Conservation (phyloP, 768 basidiomycete species). For the Tephrocybe rancida region DNA sequence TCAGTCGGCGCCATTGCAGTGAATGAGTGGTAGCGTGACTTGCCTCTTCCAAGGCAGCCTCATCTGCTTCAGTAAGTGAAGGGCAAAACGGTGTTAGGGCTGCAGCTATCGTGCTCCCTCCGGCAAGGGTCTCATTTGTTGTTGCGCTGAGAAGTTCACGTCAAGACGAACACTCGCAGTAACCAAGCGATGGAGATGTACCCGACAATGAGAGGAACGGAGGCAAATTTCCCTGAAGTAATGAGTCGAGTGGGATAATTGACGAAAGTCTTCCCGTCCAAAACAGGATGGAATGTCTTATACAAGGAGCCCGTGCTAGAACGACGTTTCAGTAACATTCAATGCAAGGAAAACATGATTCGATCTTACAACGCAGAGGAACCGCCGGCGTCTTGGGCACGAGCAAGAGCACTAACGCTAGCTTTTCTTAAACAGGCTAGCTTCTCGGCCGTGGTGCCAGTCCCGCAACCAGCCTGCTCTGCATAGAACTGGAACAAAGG, state of each 20-base stretch:
- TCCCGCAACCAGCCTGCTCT: conserved; percentile 49
- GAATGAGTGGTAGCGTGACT: background rate
- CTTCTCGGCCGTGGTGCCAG: conserved; percentile 32
- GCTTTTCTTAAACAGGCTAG: conserved; percentile 53
- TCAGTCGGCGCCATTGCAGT: background rate
- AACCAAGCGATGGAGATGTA: conserved; percentile 25
- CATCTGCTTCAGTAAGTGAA: conserved; percentile 37
- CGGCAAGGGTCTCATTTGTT: conserved; percentile 59
- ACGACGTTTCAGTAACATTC: background rate
- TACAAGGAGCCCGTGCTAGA: conserved; percentile 43
- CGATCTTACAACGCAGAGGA: conserved; percentile 43
- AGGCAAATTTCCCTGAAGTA: conserved; percentile 42
- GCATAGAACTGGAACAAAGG: conserved; percentile 56
- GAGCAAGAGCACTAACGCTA: conserved; percentile 50
- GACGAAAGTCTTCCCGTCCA: conserved; percentile 54
- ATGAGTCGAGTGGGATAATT: conserved; percentile 53
- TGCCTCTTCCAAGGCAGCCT: conserved; percentile 37
- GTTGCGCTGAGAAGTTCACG: conserved; percentile 39
- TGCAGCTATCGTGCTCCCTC: conserved; percentile 37
- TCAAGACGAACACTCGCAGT: background rate
- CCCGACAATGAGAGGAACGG: conserved; percentile 65
- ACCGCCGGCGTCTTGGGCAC: conserved; percentile 52
- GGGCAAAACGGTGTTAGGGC: conserved; percentile 48
- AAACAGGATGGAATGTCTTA: conserved; percentile 50
- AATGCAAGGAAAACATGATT: background rate